phyloP scores from a whole-genome alignment of 1,284 basidiomycete species.

The Apiotrichum brassicae region DNA sequence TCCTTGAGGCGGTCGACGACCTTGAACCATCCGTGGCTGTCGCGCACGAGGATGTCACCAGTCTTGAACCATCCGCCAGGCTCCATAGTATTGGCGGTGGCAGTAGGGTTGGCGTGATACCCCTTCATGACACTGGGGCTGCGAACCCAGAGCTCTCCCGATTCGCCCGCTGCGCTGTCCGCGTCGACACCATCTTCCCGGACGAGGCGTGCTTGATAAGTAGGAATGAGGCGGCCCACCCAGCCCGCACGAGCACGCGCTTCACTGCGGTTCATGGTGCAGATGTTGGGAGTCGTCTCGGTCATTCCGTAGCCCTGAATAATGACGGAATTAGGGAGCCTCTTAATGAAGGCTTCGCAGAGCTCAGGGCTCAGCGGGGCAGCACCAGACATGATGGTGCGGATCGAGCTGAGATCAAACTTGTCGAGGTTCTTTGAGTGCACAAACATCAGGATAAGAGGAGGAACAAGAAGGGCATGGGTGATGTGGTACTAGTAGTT shows the following conservation, averaged over 20 bases:
- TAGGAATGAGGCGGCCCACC: constrained; percentile 67
- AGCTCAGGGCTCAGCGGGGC: constrained; percentile 61
- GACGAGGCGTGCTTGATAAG: constrained; percentile 69
- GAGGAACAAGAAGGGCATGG: constrained; percentile 66
- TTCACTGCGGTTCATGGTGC: constrained; percentile 27
- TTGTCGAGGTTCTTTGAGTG: constrained; percentile 57
- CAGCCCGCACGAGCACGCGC: constrained; percentile 52
- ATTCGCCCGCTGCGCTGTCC: constrained; percentile 53
- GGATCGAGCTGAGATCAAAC: constrained; percentile 62
- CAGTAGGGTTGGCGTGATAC: constrained; percentile 58
- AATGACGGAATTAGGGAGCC: constrained; percentile 19
- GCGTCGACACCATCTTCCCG: constrained; percentile 38
- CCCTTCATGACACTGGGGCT: constrained; percentile 75
- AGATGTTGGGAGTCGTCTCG: constrained; percentile 47
- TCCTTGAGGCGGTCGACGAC: constrained; percentile 53
- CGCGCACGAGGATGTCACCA: constrained; percentile 63
- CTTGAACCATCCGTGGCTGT: constrained; percentile 54
- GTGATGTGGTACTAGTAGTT: constrained; percentile 60
- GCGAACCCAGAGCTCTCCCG: constrained; percentile 73
- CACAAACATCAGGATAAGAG: constrained; percentile 59
- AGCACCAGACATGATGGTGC: constrained; percentile 65
- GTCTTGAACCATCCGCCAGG: constrained; percentile 69
- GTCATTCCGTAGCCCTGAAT: constrained; percentile 47
- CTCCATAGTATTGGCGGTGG: constrained; percentile 57
- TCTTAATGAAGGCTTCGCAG: constrained; percentile 25